Conservation (phyloP, 148 eudicot genomes). For the Rhododendron griersonianum region DNA sequence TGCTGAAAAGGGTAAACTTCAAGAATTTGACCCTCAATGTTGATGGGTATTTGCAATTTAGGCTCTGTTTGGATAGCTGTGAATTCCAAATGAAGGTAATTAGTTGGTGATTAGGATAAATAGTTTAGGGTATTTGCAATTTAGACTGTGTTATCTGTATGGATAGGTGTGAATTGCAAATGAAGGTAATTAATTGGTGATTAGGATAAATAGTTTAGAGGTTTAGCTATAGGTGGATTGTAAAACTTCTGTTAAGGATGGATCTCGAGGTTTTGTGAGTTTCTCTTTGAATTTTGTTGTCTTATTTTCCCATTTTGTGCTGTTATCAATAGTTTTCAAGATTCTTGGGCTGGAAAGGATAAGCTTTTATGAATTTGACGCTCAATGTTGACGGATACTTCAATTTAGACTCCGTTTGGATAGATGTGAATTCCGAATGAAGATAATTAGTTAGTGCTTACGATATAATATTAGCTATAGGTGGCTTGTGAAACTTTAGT, state of each 20-base stretch:
- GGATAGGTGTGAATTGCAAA: background rate
- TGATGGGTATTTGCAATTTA: background rate
- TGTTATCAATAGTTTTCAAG: background rate
- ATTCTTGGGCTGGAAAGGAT: background rate
- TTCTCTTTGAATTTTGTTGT: too few relatives aligned
- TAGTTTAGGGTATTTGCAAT: background rate
- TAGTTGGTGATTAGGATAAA: background rate
- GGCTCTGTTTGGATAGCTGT: background rate
- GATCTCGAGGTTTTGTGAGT: conserved; percentile 54
- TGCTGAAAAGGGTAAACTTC: background rate
- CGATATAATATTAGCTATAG: background rate
- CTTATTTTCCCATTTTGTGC: background rate
- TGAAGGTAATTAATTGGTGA: background rate
- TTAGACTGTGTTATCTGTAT: background rate
- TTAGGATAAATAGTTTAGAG: background rate
- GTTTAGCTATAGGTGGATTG: background rate
- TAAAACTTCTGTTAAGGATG: background rate
- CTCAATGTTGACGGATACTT: background rate
- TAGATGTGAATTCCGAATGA: background rate
- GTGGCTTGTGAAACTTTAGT: background rate
- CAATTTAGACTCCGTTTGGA: background rate
- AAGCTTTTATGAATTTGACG: background rate
- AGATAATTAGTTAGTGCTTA: background rate
- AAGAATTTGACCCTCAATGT: background rate
- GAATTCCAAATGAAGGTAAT: background rate